These are phyloP conservation scores for Chlamydomonas applanata DNA, from an alignment of 139 green algal species.

Conservation along the genomic window DNA sequence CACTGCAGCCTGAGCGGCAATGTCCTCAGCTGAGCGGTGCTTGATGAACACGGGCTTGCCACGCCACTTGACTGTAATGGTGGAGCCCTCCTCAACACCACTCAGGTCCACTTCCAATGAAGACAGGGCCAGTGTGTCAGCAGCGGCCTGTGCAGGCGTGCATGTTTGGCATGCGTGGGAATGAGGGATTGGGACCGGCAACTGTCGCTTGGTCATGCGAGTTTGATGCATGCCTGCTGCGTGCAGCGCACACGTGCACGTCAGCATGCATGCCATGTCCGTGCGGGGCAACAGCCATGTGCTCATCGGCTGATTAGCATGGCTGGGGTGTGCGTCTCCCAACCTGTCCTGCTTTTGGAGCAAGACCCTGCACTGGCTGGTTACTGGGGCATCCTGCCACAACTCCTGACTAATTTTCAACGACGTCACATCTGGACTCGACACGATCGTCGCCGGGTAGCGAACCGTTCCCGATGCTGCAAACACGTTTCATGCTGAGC, in stretches of 20 bases:
- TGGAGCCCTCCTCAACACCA: slow-evolving; percentile 83
- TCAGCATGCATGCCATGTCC: not conserved
- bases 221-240: not conserved
- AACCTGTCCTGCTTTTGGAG: too few species aligned
- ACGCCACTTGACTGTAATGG: slow-evolving; percentile 97
- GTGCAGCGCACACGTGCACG: not conserved
- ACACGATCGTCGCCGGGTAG: too few species aligned
- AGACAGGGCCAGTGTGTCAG: slow-evolving; percentile 92
- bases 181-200: not conserved
- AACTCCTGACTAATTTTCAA: too few species aligned
- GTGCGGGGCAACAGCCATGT: not conserved
- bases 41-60: slow-evolving; percentile 99
- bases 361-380: too few species aligned
- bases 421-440: too few species aligned
- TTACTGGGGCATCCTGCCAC: too few species aligned
- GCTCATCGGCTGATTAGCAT: too few species aligned
- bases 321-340: too few species aligned
- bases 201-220: too few species aligned
- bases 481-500: too few species aligned
- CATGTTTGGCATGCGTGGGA: not conserved
- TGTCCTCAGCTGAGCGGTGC: slow-evolving; percentile 83
- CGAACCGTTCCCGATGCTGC: too few species aligned
- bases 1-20: slow-evolving; percentile 71
- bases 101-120: slow-evolving; percentile 94
- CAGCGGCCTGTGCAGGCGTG: slow-evolving; percentile 58